Conservation (phyloP, 192 early-diverging fungal species). For the Coemansia sp. region DNA sequence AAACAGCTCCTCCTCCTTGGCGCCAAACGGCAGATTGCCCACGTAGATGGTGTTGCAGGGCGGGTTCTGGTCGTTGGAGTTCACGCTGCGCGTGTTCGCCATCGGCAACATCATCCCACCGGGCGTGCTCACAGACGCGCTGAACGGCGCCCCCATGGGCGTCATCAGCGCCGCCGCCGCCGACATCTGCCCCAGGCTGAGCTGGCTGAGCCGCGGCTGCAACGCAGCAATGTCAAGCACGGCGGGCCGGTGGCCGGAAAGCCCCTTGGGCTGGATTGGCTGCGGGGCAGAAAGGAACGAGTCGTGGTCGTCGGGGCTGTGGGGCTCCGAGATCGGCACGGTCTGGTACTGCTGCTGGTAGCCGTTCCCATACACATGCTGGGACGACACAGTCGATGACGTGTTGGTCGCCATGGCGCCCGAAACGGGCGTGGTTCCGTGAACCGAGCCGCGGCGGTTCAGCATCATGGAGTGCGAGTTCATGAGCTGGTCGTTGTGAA, state of each 20-base stretch:
- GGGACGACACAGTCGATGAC: neutral
- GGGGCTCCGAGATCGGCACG: slow-evolving; percentile 41
- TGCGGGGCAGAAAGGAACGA: slow-evolving; percentile 43
- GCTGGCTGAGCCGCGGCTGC: slow-evolving; percentile 48
- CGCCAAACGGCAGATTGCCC: slow-evolving; percentile 89
- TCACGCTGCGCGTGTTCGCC: slow-evolving; percentile 55
- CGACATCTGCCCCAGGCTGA: slow-evolving; percentile 42
- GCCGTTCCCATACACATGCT: neutral
- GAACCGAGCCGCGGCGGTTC: slow-evolving; percentile 46
- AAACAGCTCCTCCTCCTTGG: slow-evolving; percentile 88
- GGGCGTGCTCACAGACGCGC: slow-evolving; percentile 28
- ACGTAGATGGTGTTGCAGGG: slow-evolving; percentile 99
- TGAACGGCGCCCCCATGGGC: slow-evolving; percentile 47
- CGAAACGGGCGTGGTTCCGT: slow-evolving; percentile 39
- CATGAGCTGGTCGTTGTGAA: slow-evolving; percentile 23
- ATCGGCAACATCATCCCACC: slow-evolving; percentile 48
- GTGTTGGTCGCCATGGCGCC: neutral
- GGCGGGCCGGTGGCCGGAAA: slow-evolving; percentile 37
- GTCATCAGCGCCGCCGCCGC: slow-evolving; percentile 27
- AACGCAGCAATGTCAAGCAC: slow-evolving; percentile 46
- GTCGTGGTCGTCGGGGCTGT: slow-evolving; percentile 39
- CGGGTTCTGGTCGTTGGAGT: slow-evolving; percentile 90
- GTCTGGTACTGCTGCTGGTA: slow-evolving; percentile 12
- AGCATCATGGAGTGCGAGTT: slow-evolving; percentile 27
- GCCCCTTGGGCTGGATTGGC: slow-evolving; percentile 28